A percentile compares a stretch with the other conserved stretches of the same genome.
Conservation (phyloP, 768 basidiomycete genomes). For the Auricularia auricula-judae region DNA sequence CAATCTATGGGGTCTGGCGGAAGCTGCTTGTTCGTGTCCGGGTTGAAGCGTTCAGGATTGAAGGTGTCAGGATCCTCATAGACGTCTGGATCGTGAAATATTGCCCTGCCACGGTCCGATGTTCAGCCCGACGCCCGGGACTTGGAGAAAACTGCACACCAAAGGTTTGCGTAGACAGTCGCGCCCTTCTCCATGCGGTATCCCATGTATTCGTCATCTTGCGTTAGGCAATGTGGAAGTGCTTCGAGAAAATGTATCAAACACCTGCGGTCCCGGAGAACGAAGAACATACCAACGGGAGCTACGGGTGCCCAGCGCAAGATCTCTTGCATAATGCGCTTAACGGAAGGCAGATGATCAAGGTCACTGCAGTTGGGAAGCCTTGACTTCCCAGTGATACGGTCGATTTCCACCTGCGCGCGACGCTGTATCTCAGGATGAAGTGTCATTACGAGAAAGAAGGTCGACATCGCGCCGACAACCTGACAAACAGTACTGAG, state of each 20-base stretch:
- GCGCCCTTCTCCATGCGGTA: conserved; percentile 18
- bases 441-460: conserved; percentile 12
- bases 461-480: conserved; percentile 11
- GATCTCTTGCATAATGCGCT: conserved; percentile 11
- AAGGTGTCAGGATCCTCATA: background rate
- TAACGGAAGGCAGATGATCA: conserved; percentile 10
- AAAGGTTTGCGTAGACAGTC: conserved; percentile 18
- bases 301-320: conserved; percentile 11
- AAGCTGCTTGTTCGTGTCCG: background rate
- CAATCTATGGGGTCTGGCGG: background rate
- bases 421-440: conserved; percentile 11
- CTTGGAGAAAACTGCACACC: conserved; percentile 10
- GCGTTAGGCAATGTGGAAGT: conserved; percentile 12
- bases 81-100: background rate
- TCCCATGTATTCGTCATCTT: conserved; percentile 16
- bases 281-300: conserved; percentile 4
- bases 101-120: background rate
- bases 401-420: conserved; percentile 14
- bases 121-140: background rate
- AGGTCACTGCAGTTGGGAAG: conserved; percentile 11
- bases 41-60: background rate
- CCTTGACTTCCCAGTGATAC: conserved; percentile 3
- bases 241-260: background rate
- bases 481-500: background rate
- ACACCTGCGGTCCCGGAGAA: no score